Percentiles rank a stretch among this genome's conserved stretches.
Conservation (phyloP, 768 basidiomycete genomes). For the Xerocomus potaroensis region DNA sequence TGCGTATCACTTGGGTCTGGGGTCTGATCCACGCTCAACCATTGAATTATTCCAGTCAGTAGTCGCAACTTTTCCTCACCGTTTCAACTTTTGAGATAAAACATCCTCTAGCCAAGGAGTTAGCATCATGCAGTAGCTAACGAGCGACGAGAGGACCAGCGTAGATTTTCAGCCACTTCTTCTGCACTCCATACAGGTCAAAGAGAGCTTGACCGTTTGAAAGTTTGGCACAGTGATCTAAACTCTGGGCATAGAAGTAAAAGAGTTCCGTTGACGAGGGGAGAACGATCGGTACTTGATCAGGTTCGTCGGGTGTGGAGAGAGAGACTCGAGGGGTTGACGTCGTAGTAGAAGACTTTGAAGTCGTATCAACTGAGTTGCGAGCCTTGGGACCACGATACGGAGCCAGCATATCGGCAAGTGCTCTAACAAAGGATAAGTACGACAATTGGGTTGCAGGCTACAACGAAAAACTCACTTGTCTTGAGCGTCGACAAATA, state of each 20-base stretch:
- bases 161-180: conserved; percentile 93
- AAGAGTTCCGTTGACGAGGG: conserved; percentile 95
- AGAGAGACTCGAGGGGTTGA: conserved; percentile 36
- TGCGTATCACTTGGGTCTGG: conserved; percentile 44
- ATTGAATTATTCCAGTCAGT: not conserved
- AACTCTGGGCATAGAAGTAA: conserved; percentile 92
- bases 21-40: conserved; percentile 36
- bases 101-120: conserved; percentile 70
- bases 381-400: conserved; percentile 65
- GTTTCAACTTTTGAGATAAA: conserved; percentile 66
- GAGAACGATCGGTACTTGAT: conserved; percentile 62
- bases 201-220: conserved; percentile 81
- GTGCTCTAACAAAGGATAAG: conserved; percentile 47
- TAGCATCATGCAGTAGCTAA: not conserved
- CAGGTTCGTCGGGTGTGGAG: conserved; percentile 40
- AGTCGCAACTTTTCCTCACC: conserved; percentile 38
- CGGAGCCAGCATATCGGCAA: conserved; percentile 85
- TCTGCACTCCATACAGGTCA: conserved; percentile 77
- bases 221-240: conserved; percentile 91
- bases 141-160: conserved; percentile 53
- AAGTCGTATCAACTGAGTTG: conserved; percentile 58
- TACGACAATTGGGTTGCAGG: not conserved
- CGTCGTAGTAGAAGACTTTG: conserved; percentile 22
- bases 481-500: conserved; percentile 96
- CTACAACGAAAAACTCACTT: conserved; percentile 53